phyloP scores from a whole-genome alignment of 2,329 filamentous ascomycete genomes.

The Chaetothyriales sp. region DNA sequence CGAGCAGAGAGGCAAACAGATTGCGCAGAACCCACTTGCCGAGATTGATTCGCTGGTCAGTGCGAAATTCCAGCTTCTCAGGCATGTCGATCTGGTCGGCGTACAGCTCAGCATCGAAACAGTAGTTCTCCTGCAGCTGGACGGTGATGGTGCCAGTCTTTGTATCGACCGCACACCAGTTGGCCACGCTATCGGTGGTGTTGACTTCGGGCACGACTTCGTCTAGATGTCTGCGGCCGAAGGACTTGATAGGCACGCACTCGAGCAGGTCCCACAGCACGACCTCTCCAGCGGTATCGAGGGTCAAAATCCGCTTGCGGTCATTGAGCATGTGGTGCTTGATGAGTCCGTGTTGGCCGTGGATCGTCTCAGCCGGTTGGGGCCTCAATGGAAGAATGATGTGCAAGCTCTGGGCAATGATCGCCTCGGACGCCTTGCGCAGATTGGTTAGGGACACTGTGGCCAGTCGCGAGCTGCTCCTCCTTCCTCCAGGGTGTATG shows the following conservation, averaged over 20 bases:
- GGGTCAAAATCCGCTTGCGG: constrained; percentile 69
- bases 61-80: constrained; percentile 64
- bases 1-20: constrained; percentile 74
- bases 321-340: constrained; percentile 90
- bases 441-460: constrained; percentile 26
- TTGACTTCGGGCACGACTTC: constrained; percentile 80
- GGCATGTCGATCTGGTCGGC: constrained; percentile 70
- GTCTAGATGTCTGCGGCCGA: constrained; percentile 84
- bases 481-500: constrained; percentile 47
- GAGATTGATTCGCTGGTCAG: constrained; percentile 92
- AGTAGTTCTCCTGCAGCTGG: constrained; percentile 82
- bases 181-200: constrained; percentile 73
- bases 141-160: constrained; percentile 84
- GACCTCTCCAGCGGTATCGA: constrained; percentile 91
- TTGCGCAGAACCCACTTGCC: constrained; percentile 94
- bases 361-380: constrained; percentile 64
- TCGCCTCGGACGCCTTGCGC: constrained; percentile 43
- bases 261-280: constrained; percentile 85
- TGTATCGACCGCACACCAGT: constrained; percentile 92
- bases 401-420: constrained; percentile 32
- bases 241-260: constrained; percentile 80
- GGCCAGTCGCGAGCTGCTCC: constrained; percentile 36
- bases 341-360: constrained; percentile 86
- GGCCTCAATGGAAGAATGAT: constrained; percentile 49
- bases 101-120: constrained; percentile 95